A percentile compares a stretch with the other conserved stretches of the same genome.
phyloP scores from a whole-genome alignment of 768 basidiomycete species.

The Naganishia vishniacii region DNA sequence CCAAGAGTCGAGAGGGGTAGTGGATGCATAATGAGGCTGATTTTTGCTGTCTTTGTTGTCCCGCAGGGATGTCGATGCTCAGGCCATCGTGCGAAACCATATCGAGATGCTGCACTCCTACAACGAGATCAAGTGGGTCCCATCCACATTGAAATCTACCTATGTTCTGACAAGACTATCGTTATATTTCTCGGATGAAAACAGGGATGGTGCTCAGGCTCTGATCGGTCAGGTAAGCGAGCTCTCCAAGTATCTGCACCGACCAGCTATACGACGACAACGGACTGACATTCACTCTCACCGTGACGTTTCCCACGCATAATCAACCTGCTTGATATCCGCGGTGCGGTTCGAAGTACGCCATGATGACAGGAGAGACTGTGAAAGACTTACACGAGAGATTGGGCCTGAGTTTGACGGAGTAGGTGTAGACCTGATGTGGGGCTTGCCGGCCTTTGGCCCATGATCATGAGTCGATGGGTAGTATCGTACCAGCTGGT shows the following conservation, averaged over 20 bases:
- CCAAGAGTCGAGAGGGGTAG: too few relatives aligned
- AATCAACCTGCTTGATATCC: background rate
- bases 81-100: slow-evolving; percentile 38
- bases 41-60: background rate
- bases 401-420: slow-evolving; percentile 40
- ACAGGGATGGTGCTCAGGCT: slow-evolving; percentile 41
- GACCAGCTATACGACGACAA: too few relatives aligned
- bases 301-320: background rate
- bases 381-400: slow-evolving; percentile 42
- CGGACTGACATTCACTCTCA: background rate
- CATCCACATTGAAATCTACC: background rate
- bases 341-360: slow-evolving; percentile 33
- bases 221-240: slow-evolving; percentile 46
- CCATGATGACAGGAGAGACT: slow-evolving; percentile 35
- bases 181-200: background rate
- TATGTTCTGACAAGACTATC: too few relatives aligned
- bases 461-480: too few relatives aligned
- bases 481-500: too few relatives aligned
- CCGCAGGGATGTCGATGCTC: slow-evolving; percentile 28
- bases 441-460: too few relatives aligned
- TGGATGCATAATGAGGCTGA: background rate
- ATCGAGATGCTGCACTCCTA: slow-evolving; percentile 47
- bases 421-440: too few relatives aligned
- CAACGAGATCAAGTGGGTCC: slow-evolving; percentile 46
- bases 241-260: too few relatives aligned